Evolutionary conservation across 164 flowering plant genomes (phyloP).

Genomic region (Litsea cubeba): DNA sequence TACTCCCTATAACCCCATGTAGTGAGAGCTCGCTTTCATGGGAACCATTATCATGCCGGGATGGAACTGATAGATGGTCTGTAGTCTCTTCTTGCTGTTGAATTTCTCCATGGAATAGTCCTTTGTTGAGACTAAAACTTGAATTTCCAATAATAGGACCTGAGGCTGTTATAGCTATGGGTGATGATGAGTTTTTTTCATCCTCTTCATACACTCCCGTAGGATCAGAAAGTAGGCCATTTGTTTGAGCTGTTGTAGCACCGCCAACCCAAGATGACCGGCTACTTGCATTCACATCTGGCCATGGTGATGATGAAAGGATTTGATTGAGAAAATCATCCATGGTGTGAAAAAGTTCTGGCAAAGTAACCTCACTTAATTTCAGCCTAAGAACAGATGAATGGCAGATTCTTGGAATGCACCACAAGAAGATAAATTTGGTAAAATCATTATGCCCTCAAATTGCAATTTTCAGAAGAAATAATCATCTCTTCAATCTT

Average conservation of each 20-base stretch:
- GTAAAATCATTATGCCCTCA: background rate
- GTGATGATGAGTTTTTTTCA: slow-evolving; percentile 10
- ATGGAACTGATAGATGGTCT: background rate
- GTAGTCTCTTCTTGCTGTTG: slow-evolving; percentile 10
- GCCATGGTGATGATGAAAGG: slow-evolving; percentile 29
- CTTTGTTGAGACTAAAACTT: slow-evolving; percentile 16
- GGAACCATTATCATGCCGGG: slow-evolving; percentile 1
- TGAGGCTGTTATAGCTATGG: background rate
- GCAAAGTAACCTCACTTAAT: slow-evolving; percentile 1
- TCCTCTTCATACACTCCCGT: slow-evolving; percentile 10
- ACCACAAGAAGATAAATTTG: background rate
- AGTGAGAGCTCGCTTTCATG: slow-evolving; percentile 8
- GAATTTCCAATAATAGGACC: slow-evolving; percentile 9
- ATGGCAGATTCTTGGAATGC: background rate
- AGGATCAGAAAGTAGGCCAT: slow-evolving; percentile 18
- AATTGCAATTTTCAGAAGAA: background rate
- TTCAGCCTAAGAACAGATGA: background rate
- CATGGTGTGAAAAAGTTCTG: slow-evolving; percentile 9
- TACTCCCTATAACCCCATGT: slow-evolving; percentile 9
- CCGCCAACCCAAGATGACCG: slow-evolving; percentile 24
- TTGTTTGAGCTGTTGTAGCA: slow-evolving; percentile 10
- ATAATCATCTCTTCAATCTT: background rate
- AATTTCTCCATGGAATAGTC: slow-evolving; percentile 12
- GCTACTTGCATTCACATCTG: slow-evolving; percentile 17
- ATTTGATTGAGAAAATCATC: slow-evolving; percentile 28